phyloP scores from a whole-genome alignment of 441 rosid genomes.

The Brassica balearica region DNA sequence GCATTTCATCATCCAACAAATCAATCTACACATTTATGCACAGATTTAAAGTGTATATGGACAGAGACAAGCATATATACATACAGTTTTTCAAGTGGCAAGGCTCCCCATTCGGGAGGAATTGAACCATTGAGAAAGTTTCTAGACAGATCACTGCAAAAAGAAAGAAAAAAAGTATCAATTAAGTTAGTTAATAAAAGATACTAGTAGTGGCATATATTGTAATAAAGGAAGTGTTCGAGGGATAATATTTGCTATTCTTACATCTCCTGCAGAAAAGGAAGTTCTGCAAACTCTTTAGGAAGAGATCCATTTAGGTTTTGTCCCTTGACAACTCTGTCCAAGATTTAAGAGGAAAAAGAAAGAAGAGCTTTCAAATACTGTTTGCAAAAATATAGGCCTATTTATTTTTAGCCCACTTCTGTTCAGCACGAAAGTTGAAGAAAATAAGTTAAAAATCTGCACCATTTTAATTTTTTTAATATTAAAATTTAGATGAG shows the following conservation, averaged over 20 bases:
- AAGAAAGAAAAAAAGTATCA: not conserved
- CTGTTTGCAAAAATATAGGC: not conserved
- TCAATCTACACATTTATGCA: constrained; percentile 9
- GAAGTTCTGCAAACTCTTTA: constrained; percentile 49
- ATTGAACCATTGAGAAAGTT: constrained; percentile 68
- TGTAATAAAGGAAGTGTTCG: not conserved
- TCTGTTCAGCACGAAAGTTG: not conserved
- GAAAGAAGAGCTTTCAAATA: not conserved
- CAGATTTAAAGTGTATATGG: not conserved
- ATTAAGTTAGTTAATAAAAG: constrained; percentile 18
- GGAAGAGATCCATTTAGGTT: constrained; percentile 58
- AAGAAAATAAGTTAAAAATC: not conserved
- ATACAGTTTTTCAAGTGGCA: constrained; percentile 50
- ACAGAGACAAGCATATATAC: constrained; percentile 2
- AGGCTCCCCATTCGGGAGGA: constrained; percentile 60
- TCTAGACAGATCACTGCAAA: constrained; percentile 59
- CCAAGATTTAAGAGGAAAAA: constrained; percentile 9
- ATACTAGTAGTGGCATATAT: not conserved
- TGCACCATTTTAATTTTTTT: not conserved
- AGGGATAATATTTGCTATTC: constrained; percentile 1
- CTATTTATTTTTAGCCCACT: constrained; percentile 15
- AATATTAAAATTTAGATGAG: not conserved
- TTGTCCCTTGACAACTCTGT: constrained; percentile 55
- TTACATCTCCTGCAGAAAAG: constrained; percentile 58
- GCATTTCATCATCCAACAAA: constrained; percentile 32